Evolutionary conservation across 169 alveolate species (phyloP).

Genomic region (Eimeria acervulina): DNA sequence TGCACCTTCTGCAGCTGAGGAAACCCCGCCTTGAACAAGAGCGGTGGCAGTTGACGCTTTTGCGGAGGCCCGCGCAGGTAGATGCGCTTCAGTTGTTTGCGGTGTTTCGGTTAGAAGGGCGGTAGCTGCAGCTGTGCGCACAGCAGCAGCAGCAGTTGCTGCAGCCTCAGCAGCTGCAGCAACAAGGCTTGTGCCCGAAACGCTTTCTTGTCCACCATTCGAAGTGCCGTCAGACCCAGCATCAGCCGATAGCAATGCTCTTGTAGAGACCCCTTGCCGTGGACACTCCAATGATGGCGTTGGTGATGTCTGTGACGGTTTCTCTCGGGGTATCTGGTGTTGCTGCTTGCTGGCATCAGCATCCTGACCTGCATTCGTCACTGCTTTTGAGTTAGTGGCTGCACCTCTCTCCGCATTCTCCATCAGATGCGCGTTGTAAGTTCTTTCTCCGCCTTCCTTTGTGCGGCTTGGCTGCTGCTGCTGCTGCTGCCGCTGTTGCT

Average conservation of each 20-base stretch:
- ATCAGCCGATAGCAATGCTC: background rate
- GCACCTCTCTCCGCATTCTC: background rate
- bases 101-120: slow-evolving; percentile 28
- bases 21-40: slow-evolving; percentile 39
- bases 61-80: background rate
- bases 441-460: background rate
- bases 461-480: slow-evolving; percentile 14
- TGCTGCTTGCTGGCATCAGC: slow-evolving; percentile 26
- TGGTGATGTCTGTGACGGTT: background rate
- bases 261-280: background rate
- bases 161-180: slow-evolving; percentile 76
- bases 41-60: slow-evolving; percentile 47
- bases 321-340: background rate
- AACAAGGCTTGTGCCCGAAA: slow-evolving; percentile 14
- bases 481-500: slow-evolving; percentile 10
- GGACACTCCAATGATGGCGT: background rate
- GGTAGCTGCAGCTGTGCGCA: slow-evolving; percentile 73
- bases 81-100: background rate
- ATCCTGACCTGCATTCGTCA: background rate
- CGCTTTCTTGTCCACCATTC: background rate
- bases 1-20: slow-evolving; percentile 44
- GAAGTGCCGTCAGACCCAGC: background rate
- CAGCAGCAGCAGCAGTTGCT: slow-evolving; percentile 75
- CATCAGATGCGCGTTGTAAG: background rate
- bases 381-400: background rate